Evolutionary conservation across 306 rosid genomes (phyloP), one percentile per base, ranked within the genome.

Genomic region (Rubus idaeus): DNA sequence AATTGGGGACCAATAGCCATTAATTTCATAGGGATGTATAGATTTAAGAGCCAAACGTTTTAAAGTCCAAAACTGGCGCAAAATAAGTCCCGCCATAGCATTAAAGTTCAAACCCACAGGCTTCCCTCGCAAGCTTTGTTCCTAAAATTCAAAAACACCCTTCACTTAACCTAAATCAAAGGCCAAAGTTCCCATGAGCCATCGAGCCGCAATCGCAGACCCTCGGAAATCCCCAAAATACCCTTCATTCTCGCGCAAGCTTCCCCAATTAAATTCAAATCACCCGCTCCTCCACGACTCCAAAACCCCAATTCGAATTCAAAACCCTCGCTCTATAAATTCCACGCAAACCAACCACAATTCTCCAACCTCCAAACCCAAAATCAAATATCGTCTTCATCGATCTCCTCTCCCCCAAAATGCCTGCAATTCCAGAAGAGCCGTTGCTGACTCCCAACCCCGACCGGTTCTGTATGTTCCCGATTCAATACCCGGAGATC

Each of bases 381-480:
- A 12, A 6, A 0, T 57, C 21, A 10, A 42, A 18, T 52, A 49
- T 20, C n/a, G 4, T 35, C 23, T 55, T 57, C 14, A 8, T 60
- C 65, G 1, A 26, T 41, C 30, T 30, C 2, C 35, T 35, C 58
- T 47, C 2, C 16, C 21, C 6, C 30, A 42, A 61, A 8, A 92
- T 91, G 94, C 96, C 98, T 78, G 83, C 91, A 0, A 52, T 86
- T 37, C 90, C 92, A 0, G 96, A 94, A 69, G 97, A 94, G 81
- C 97, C 98, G 0, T 69, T 91, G 57, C 84, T 94, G 1, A 88
- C 93, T 0, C 75, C 92, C 3, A 94, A 88, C 82, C 92, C 97
- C 0, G 98, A 90, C 4, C 84, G 98, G 0, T 94, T 94, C 87
- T 91, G 97, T 21, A 94, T 94, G 98, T 94, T 94, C 67, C 98